A percentile compares a stretch with the other conserved stretches of the same genome.
Evolutionary conservation across 225 moss, liverwort and hornwort genomes (phyloP).

Genomic region (Takakia lepidozioides): DNA sequence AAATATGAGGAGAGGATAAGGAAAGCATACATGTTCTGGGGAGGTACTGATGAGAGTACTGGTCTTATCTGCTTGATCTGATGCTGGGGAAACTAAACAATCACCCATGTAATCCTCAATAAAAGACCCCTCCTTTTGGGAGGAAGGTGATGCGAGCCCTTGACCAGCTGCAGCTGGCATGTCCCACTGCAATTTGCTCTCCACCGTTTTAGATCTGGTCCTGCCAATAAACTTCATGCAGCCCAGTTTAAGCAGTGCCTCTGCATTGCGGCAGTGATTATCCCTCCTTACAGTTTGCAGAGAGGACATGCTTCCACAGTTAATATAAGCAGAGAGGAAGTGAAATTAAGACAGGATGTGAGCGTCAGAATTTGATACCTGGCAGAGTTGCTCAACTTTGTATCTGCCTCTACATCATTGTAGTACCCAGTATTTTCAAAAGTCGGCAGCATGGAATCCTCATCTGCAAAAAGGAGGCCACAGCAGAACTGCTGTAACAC

Average conservation of each 20-base stretch:
- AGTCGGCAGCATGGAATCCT: slow-evolving; percentile 26
- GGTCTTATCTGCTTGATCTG: slow-evolving; percentile 12
- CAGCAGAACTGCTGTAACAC: too few relatives aligned
- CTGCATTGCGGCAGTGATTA: slow-evolving; percentile 14
- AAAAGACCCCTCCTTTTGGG: slow-evolving; percentile 1
- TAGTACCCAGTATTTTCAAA: slow-evolving; percentile 28
- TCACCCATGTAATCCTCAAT: slow-evolving; percentile 15
- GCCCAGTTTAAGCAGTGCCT: slow-evolving; percentile 52
- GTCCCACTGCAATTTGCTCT: slow-evolving; percentile 30
- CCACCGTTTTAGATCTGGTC: slow-evolving; percentile 69
- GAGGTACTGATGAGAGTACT: slow-evolving; percentile 11
- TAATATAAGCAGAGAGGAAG: too few relatives aligned
- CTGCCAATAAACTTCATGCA: slow-evolving; percentile 95
- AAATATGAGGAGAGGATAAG: too few relatives aligned
- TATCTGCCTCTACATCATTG: slow-evolving; percentile 16
- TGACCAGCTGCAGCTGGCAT: slow-evolving; percentile 14
- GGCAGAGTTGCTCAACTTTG: slow-evolving; percentile 17
- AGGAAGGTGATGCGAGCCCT: slow-evolving; percentile 1
- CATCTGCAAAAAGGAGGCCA: slow-evolving; percentile 42
- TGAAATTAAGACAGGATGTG: too few relatives aligned
- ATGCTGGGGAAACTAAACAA: slow-evolving; percentile 10
- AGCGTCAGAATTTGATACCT: slow-evolving; percentile 54
- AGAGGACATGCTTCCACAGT: too few relatives aligned
- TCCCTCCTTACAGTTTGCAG: too few relatives aligned
- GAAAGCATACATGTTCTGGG: slow-evolving; percentile 39